Conservation (phyloP, 345 rosid species). For the Melaleuca alternifolia region DNA sequence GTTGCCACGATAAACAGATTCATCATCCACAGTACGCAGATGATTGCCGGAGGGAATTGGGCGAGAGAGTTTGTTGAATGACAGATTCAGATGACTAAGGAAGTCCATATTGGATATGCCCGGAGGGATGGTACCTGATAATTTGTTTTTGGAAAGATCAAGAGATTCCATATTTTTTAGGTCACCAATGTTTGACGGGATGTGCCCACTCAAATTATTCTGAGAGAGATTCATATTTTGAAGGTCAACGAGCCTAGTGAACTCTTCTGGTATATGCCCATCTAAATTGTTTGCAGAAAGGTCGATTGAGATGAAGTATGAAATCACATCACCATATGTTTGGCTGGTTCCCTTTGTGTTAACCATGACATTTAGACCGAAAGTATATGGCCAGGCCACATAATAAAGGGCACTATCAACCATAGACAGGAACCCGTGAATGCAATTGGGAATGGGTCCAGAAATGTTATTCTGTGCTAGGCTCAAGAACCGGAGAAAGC, state of each 20-base stretch:
- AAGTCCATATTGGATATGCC: background rate
- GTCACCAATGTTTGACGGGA: background rate
- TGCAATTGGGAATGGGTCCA: background rate
- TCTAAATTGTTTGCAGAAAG: background rate
- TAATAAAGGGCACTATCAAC: background rate
- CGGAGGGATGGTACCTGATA: background rate
- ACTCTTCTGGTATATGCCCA: background rate
- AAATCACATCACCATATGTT: accelerated
- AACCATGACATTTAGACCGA: background rate
- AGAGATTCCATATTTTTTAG: background rate
- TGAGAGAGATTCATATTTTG: background rate
- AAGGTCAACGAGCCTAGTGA: background rate
- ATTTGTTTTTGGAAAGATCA: background rate
- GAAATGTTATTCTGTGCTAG: background rate
- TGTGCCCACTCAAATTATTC: background rate
- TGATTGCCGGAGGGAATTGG: background rate
- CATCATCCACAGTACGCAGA: background rate
- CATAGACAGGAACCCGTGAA: background rate
- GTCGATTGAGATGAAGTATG: background rate
- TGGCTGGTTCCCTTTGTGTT: background rate
- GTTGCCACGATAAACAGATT: background rate
- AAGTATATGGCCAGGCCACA: background rate
- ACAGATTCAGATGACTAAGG: background rate
- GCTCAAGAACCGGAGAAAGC: background rate
- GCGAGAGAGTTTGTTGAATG: background rate